phyloP scores from a whole-genome alignment of 2,329 filamentous ascomycete genomes.

The Gyromitra esculenta region DNA sequence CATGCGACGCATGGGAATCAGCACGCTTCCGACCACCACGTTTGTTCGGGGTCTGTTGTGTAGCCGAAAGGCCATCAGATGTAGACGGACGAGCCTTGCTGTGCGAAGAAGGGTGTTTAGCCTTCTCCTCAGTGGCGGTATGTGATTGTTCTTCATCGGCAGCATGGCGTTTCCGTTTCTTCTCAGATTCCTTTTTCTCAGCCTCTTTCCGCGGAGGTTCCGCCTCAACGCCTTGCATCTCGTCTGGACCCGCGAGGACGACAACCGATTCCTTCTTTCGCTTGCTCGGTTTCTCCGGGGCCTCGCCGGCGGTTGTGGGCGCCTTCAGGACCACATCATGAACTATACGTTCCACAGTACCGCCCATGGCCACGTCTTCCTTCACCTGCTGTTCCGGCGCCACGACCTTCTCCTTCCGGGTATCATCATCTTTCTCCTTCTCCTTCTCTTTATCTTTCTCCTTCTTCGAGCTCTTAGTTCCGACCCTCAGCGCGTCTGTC shows the following conservation, averaged over 20 bases:
- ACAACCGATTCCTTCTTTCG: constrained; percentile 11
- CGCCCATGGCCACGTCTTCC: constrained; percentile 29
- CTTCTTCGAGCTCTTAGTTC: constrained; percentile 17
- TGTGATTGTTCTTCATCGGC: constrained; percentile 5
- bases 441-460: constrained; percentile 46
- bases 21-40: constrained; percentile 57
- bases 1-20: constrained; percentile 77
- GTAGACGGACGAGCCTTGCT: constrained; percentile 41
- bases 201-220: constrained; percentile 34
- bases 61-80: constrained; percentile 40
- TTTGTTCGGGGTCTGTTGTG: constrained; percentile 35
- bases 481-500: background rate
- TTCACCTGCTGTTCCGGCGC: constrained; percentile 8
- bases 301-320: background rate
- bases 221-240: constrained; percentile 35
- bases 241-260: constrained; percentile 12
- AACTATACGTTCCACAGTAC: background rate
- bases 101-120: constrained; percentile 14
- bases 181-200: constrained; percentile 46
- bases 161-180: constrained; percentile 45
- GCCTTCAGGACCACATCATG: too few relatives aligned
- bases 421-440: constrained; percentile 6
- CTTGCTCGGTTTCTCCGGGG: constrained; percentile 38
- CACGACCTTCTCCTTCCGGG: background rate
- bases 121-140: background rate